Conservation (phyloP, 495 filamentous ascomycete genomes). For the Penicillium goetzii region DNA sequence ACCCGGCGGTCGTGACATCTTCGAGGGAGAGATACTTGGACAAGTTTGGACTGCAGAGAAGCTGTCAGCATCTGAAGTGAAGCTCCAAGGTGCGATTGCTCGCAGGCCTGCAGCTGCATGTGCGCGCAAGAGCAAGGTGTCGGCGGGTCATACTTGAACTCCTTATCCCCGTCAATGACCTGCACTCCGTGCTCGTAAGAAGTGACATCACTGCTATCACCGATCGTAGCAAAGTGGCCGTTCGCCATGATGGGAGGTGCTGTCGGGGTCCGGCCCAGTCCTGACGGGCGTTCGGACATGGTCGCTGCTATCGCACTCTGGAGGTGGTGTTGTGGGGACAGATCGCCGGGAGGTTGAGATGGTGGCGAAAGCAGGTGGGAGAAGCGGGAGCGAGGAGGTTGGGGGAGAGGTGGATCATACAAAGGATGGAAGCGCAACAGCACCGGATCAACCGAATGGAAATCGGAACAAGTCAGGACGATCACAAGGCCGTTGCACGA, state of each 20-base stretch:
- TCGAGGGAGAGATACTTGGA: constrained; percentile 79
- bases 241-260: constrained; percentile 72
- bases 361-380: constrained; percentile 29
- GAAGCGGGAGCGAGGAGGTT: constrained; percentile 26
- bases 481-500: constrained; percentile 32
- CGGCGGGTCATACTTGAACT: constrained; percentile 75
- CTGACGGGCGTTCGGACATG: constrained; percentile 38
- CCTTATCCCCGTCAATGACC: constrained; percentile 92
- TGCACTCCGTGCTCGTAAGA: constrained; percentile 90
- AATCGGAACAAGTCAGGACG: constrained; percentile 11
- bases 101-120: constrained; percentile 11
- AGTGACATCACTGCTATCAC: constrained; percentile 64
- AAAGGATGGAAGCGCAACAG: constrained; percentile 11
- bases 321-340: constrained; percentile 30
- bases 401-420: constrained; percentile 24
- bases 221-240: constrained; percentile 83
- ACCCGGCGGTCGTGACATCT: constrained; percentile 81
- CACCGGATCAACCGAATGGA: constrained; percentile 5
- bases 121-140: constrained; percentile 14
- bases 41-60: constrained; percentile 66
- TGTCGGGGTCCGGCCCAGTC: constrained; percentile 44
- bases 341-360: constrained; percentile 24
- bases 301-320: constrained; percentile 20
- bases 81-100: not conserved
- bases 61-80: constrained; percentile 28